These are phyloP conservation scores for Delphinella strobiligena DNA, from an alignment of 2,329 filamentous ascomycete species.

Conservation along the genomic window DNA sequence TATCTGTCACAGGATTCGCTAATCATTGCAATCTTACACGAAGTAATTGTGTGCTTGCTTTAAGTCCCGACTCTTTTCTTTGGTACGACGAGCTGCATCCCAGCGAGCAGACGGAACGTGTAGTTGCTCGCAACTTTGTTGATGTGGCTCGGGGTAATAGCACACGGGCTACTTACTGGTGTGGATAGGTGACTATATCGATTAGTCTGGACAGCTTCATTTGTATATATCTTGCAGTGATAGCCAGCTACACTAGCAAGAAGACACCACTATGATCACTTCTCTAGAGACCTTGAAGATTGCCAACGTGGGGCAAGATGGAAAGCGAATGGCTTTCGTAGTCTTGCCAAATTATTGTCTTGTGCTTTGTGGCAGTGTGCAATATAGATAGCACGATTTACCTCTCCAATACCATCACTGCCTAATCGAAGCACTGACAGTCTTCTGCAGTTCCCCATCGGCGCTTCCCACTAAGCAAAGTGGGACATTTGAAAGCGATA, in stretches of 20 bases:
- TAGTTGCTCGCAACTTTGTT: constrained; percentile 45
- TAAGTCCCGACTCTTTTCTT: constrained; percentile 48
- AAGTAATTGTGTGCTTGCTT: constrained; percentile 27
- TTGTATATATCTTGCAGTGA: too few relatives aligned
- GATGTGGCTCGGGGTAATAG: constrained; percentile 40
- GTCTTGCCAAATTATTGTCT: too few relatives aligned
- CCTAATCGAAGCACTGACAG: constrained; percentile 3
- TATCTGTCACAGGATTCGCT: constrained; percentile 49
- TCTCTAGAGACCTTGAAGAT: too few relatives aligned
- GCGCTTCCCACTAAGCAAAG: background rate
- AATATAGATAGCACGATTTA: too few relatives aligned
- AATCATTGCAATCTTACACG: constrained; percentile 39
- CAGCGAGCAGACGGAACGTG: constrained; percentile 48
- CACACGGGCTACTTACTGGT: constrained; percentile 33
- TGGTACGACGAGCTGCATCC: constrained; percentile 70
- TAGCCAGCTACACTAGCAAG: too few relatives aligned
- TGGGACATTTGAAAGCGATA: background rate
- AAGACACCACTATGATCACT: too few relatives aligned
- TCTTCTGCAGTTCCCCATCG: background rate
- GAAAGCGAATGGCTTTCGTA: too few relatives aligned
- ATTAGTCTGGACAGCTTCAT: too few relatives aligned
- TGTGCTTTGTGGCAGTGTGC: too few relatives aligned
- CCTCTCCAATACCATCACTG: too few relatives aligned
- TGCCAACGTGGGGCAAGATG: too few relatives aligned
- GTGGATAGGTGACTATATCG: too few relatives aligned